Conservation (phyloP, 2,329 filamentous ascomycete genomes). For the Colletotrichum sp. region DNA sequence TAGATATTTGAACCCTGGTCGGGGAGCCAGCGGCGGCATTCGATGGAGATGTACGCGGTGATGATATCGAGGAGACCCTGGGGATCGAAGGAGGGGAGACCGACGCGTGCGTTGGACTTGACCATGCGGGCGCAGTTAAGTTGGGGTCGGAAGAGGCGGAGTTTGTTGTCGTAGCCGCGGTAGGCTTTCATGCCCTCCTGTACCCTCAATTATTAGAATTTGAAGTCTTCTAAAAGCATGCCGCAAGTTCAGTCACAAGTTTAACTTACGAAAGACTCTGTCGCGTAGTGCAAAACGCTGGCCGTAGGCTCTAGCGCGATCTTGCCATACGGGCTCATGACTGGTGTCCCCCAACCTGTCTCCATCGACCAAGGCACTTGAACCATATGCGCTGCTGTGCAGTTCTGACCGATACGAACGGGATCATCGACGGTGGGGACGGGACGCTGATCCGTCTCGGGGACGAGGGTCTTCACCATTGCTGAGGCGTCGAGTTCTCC, state of each 20-base stretch:
- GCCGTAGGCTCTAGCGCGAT: conserved; percentile 72
- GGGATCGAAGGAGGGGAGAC: conserved; percentile 68
- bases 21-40: conserved; percentile 68
- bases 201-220: background rate
- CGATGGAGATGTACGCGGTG: conserved; percentile 57
- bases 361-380: conserved; percentile 65
- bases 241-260: too few relatives aligned
- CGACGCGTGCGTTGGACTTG: conserved; percentile 58
- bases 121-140: conserved; percentile 64
- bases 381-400: conserved; percentile 67
- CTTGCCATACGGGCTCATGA: conserved; percentile 70
- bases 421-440: background rate
- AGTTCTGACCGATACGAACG: background rate
- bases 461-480: conserved; percentile 64
- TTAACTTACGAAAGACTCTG: conserved; percentile 65
- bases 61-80: conserved; percentile 69
- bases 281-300: conserved; percentile 75
- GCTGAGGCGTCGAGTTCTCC: conserved; percentile 67
- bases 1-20: conserved; percentile 64
- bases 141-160: conserved; percentile 70
- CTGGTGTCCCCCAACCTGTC: conserved; percentile 68
- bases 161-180: conserved; percentile 68
- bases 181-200: conserved; percentile 73
- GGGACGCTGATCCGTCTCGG: background rate
- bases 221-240: background rate